A percentile compares a stretch with the other conserved stretches of the same genome.
phyloP scores from a whole-genome alignment of 306 rosid genomes.

The Lithocarpus polystachyus region DNA sequence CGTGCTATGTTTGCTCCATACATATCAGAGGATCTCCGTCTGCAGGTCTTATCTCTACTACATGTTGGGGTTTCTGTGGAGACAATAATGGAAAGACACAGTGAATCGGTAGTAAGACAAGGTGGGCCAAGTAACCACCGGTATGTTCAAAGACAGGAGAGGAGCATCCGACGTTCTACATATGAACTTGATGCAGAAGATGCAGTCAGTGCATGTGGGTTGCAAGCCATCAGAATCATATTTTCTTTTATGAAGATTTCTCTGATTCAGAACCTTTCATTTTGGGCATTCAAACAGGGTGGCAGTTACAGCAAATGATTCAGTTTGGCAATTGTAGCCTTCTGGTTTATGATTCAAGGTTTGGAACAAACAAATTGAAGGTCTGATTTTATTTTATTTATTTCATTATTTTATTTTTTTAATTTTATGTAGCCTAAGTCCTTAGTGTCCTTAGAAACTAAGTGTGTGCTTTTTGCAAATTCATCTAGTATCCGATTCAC shows the following conservation, averaged over 20 bases:
- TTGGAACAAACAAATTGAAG: conserved; percentile 85
- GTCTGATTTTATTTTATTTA: conserved; percentile 30
- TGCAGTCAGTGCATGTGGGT: conserved; percentile 78
- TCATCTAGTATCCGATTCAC: conserved; percentile 68
- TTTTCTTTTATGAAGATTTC: conserved; percentile 79
- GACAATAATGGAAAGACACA: conserved; percentile 94
- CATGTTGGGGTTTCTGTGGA: conserved; percentile 91
- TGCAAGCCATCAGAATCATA: conserved; percentile 66
- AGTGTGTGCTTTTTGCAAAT: conserved; percentile 29
- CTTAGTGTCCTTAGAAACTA: conserved; percentile 29
- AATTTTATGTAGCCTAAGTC: conserved; percentile 11
- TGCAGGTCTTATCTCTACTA: conserved; percentile 74
- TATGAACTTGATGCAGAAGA: conserved; percentile 80
- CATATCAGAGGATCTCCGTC: conserved; percentile 84
- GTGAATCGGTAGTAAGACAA: conserved; percentile 76
- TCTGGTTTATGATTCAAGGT: conserved; percentile 85
- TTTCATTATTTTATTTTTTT: conserved; percentile 4
- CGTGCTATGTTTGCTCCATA: conserved; percentile 90
- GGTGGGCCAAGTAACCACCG: conserved; percentile 90
- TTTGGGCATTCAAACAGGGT: conserved; percentile 90
- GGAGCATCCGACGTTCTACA: conserved; percentile 74
- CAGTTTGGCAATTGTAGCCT: conserved; percentile 75
- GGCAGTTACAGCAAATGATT: conserved; percentile 97
- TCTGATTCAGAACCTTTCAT: conserved; percentile 72
- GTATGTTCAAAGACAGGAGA: conserved; percentile 84